Evolutionary conservation across 2,329 filamentous ascomycete species (phyloP).

Genomic region (Apiospora malaysiana): DNA sequence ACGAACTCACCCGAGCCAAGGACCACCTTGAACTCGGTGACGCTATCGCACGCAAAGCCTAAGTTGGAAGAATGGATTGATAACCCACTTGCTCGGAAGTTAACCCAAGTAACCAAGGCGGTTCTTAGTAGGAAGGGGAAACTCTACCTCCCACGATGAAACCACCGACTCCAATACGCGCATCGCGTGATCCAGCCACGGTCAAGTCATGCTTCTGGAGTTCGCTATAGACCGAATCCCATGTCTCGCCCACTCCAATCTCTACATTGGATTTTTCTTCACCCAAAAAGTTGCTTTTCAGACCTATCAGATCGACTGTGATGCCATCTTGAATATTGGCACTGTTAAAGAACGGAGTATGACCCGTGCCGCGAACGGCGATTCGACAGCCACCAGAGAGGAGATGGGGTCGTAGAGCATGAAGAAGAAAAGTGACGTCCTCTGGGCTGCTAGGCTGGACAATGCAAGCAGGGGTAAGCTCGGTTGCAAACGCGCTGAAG

Average conservation of each 20-base stretch:
- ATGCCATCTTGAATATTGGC: conserved; percentile 50
- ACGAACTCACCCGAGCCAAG: conserved; percentile 27
- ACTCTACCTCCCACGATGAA: neutral
- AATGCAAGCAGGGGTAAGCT: conserved; percentile 30
- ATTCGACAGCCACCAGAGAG: conserved; percentile 35
- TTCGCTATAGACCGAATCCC: conserved; percentile 47
- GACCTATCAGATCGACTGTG: conserved; percentile 48
- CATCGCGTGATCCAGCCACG: conserved; percentile 26
- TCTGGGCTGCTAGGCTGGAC: conserved; percentile 25
- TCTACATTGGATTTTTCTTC: conserved; percentile 42
- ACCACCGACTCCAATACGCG: conserved; percentile 27
- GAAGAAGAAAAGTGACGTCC: conserved; percentile 26
- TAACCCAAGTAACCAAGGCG: neutral
- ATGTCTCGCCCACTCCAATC: conserved; percentile 51
- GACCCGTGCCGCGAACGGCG: conserved; percentile 57
- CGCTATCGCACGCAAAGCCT: conserved; percentile 32
- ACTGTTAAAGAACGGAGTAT: conserved; percentile 47
- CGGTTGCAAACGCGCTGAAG: conserved; percentile 33
- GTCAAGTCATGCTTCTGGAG: conserved; percentile 44
- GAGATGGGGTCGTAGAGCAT: conserved; percentile 26
- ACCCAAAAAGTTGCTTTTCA: conserved; percentile 45
- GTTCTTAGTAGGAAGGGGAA: neutral
- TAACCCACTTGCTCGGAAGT: conserved; percentile 21
- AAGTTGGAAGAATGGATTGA: conserved; percentile 25
- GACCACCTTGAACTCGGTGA: conserved; percentile 30